Conservation (phyloP, 2,329 filamentous ascomycete species). For the Didymella arachidicola region DNA sequence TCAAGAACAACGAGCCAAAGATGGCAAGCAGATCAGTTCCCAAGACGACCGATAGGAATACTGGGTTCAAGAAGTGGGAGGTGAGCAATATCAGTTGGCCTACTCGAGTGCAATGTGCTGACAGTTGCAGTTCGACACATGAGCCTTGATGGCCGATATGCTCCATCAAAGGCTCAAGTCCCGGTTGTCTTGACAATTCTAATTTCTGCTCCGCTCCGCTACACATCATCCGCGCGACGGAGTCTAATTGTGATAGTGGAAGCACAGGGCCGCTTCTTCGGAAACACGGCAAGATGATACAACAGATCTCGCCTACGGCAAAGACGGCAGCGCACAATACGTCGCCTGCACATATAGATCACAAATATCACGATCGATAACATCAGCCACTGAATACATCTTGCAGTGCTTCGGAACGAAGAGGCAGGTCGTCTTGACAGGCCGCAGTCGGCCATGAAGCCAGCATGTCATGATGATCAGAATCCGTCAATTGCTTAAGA, state of each 20-base stretch:
- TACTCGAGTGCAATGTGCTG: background rate
- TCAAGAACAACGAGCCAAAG: conserved; percentile 50
- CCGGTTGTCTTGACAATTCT: background rate
- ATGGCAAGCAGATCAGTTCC: conserved; percentile 47
- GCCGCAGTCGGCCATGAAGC: too few species aligned
- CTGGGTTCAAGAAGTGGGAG: conserved; percentile 54
- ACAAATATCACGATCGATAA: too few species aligned
- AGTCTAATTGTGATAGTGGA: conserved; percentile 5
- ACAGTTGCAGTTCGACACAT: conserved; percentile 15
- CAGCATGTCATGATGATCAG: too few species aligned
- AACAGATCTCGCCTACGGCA: conserved; percentile 1
- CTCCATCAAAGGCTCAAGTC: background rate
- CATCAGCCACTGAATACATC: too few species aligned
- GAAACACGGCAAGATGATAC: conserved; percentile 15
- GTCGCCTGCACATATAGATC: too few species aligned
- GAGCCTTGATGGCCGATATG: background rate
- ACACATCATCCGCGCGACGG: background rate
- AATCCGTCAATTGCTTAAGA: too few species aligned
- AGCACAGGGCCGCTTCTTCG: conserved; percentile 14
- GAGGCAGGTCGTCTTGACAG: too few species aligned
- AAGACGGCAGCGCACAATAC: conserved; percentile 1
- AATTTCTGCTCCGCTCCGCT: conserved; percentile 14
- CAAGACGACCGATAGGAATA: conserved; percentile 42
- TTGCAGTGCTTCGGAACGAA: too few species aligned
- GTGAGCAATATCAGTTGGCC: conserved; percentile 23